Base-by-base conservation (phyloP, 345 rosid genomes). In the Moringa oleifera region DNA sequence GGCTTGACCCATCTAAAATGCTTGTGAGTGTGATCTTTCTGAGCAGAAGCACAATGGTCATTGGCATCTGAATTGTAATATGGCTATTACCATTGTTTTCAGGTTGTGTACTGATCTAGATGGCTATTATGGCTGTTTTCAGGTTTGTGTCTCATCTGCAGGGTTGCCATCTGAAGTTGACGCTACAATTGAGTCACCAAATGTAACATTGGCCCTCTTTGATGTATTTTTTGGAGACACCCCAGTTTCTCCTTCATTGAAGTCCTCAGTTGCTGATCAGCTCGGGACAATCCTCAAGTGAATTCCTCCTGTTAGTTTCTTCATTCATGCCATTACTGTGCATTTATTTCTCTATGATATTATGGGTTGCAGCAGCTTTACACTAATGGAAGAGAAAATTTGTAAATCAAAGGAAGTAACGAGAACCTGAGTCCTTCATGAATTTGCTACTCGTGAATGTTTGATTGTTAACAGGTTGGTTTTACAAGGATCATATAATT, bases 171-270 rank as follows among this genome's bases (percentile, higher is more conserved):
- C 80, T 18, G 28, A 58, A 25, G 82, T 57, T 24, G 84, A 83
- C 67, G 90, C 94, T 57, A 74, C 67, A 20, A 79, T 88, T 18
- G 86, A 79, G 73, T 93, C 98, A 15, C 31, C 67, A 50, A 80
- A 73, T 57, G 96, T 85, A 55, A 67, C 81, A 41, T 77, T 57
- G 57, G 83, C 96, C 3, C 76, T 93, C 55, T 93, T 81, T 52
- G 86, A 93, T 74, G 91, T 86, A 54, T 87, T 87, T 78, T 79
- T 83, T 13, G 97, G 97, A 46, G 82, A 71, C 74, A 45, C 85
- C 69, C 82, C 97, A 1, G 98, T 87, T 72, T 85, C 91, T 71
- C 94, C 93, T 67, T 79, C 97, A 18, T 61, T 85, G 69, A 93
- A 86, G 74, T 68, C 76, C 50, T 89, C 96, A 1, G 83, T 83